Evolutionary conservation across 2,329 filamentous ascomycete species (phyloP).

Genomic region (Colletotrichum tropicale): DNA sequence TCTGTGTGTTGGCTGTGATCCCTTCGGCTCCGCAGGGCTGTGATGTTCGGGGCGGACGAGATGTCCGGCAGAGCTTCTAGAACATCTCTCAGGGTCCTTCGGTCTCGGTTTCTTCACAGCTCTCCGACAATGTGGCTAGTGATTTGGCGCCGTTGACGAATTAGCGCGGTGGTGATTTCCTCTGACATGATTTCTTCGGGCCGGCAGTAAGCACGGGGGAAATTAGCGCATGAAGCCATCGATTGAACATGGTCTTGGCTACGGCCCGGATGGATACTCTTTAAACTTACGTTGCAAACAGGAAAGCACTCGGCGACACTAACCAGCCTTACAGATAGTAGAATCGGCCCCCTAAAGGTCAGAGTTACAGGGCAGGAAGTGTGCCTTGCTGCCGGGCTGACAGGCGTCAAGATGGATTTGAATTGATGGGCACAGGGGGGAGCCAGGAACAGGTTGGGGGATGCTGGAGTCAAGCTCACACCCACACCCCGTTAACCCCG

Average conservation of each 20-base stretch:
- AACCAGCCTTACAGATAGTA: background rate
- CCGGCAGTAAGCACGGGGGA: background rate
- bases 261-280: background rate
- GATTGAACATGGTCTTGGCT: background rate
- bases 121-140: background rate
- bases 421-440: background rate
- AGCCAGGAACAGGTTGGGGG: background rate
- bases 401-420: background rate
- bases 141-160: background rate
- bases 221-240: background rate
- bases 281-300: background rate
- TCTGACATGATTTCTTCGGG: background rate
- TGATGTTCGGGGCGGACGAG: background rate
- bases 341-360: background rate
- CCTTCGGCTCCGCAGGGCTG: background rate
- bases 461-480: background rate
- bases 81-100: background rate
- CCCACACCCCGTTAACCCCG: background rate
- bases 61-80: background rate
- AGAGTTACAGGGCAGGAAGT: background rate
- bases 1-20: background rate
- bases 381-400: slow-evolving; percentile 1
- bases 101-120: background rate
- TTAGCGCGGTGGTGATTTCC: background rate
- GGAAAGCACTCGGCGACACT: background rate